Percentiles rank a stretch among this genome's conserved stretches.
Conservation (phyloP, 257 asterid genomes). For the Voacanga thouarsii region DNA sequence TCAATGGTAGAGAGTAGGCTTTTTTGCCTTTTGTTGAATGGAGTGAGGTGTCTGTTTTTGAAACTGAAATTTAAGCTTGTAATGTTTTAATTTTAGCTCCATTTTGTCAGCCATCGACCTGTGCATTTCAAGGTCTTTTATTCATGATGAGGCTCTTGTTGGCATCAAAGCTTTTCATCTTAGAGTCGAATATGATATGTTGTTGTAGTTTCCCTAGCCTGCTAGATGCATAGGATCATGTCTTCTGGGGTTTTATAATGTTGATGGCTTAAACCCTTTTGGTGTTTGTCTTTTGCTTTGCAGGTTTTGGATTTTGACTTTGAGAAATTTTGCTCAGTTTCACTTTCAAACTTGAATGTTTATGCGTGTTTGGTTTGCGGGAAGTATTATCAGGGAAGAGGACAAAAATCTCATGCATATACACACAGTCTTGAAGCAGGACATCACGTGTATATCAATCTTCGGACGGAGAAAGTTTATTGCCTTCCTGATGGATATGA, state of each 20-base stretch:
- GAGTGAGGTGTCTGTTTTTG: background rate
- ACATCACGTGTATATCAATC: constrained; percentile 95
- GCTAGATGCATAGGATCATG: background rate
- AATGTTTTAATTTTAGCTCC: background rate
- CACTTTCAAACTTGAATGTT: constrained; percentile 90
- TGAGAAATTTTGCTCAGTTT: constrained; percentile 92
- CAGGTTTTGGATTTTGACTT: constrained; percentile 99
- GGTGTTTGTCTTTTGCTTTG: constrained; percentile 14
- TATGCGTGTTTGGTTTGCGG: constrained; percentile 98
- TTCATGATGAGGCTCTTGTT: background rate
- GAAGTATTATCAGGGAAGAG: constrained; percentile 96
- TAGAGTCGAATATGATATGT: background rate
- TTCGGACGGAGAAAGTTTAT: constrained; percentile 85
- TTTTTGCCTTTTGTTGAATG: background rate
- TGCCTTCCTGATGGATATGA: constrained; percentile 99
- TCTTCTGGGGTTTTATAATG: background rate
- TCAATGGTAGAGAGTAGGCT: no score
- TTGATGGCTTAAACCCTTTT: background rate
- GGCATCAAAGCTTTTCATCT: background rate
- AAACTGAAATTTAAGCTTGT: background rate
- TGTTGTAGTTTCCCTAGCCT: background rate
- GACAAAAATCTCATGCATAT: constrained; percentile 90
- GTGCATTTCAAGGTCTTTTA: background rate
- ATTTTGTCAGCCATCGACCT: background rate
- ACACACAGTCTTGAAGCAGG: constrained; percentile 98